Evolutionary conservation across 75 land plant species (phyloP).

Genomic region (Cunninghamia lanceolata): DNA sequence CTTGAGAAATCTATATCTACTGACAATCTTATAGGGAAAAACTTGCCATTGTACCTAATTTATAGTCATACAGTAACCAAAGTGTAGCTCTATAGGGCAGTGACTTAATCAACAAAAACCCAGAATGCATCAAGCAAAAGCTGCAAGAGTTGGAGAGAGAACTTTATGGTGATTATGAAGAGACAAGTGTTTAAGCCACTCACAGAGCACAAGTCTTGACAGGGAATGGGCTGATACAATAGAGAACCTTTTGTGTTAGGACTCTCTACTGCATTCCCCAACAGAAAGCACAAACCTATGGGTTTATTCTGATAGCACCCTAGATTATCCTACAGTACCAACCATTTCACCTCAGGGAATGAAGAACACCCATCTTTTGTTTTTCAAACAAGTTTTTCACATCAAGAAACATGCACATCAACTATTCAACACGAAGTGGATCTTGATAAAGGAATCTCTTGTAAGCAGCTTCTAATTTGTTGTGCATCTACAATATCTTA

Average conservation of each 20-base stretch:
- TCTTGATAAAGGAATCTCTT: constrained; percentile 16
- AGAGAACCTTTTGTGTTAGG: constrained; percentile 17
- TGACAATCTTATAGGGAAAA: neutral
- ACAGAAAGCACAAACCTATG: constrained; percentile 49
- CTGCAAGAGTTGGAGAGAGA: constrained; percentile 62
- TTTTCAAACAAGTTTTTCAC: constrained; percentile 1
- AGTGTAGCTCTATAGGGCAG: constrained; percentile 25
- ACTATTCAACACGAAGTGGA: neutral
- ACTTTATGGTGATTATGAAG: constrained; percentile 46
- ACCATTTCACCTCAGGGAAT: neutral
- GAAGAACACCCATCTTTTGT: neutral
- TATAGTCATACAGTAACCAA: constrained; percentile 21
- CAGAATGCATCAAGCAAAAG: constrained; percentile 33
- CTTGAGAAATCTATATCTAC: constrained; percentile 4
- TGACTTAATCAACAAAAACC: constrained; percentile 29
- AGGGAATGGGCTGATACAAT: constrained; percentile 45
- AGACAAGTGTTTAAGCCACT: constrained; percentile 12
- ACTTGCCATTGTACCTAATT: constrained; percentile 9
- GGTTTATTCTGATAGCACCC: constrained; percentile 31
- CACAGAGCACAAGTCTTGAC: constrained; percentile 40
- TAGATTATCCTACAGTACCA: constrained; percentile 21
- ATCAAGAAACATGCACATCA: neutral
- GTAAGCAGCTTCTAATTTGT: constrained; percentile 55
- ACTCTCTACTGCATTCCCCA: constrained; percentile 55
- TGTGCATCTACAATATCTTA: constrained; percentile 71